These are phyloP conservation scores for Fusarium metavorans DNA, from an alignment of 2,329 filamentous ascomycete species.

Conservation along the genomic window DNA sequence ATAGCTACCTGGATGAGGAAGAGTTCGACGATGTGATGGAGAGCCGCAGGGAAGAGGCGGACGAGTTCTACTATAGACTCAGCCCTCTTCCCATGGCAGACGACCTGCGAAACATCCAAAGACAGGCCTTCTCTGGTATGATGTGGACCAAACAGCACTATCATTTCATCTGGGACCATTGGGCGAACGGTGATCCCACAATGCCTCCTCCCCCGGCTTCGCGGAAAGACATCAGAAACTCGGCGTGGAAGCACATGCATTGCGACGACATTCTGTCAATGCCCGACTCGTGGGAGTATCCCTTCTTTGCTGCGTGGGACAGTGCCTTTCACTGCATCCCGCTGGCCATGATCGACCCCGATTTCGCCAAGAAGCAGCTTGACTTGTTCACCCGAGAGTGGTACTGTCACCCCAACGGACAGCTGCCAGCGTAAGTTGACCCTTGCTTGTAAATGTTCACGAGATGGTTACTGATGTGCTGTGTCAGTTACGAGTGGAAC, in stretches of 20 bases:
- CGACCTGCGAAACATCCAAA: slow-evolving; percentile 93
- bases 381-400: slow-evolving; percentile 96
- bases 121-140: slow-evolving; percentile 95
- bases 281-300: slow-evolving; percentile 99
- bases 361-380: slow-evolving; percentile 97
- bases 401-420: slow-evolving; percentile 99
- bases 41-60: slow-evolving; percentile 86
- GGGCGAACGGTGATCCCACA: slow-evolving; percentile 92
- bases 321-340: slow-evolving; percentile 97
- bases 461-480: slow-evolving; percentile 19
- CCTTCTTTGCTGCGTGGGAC: slow-evolving; percentile 98
- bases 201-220: slow-evolving; percentile 87
- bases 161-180: slow-evolving; percentile 97
- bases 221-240: slow-evolving; percentile 85
- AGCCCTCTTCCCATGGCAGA: slow-evolving; percentile 94
- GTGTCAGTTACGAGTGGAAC: slow-evolving; percentile 86
- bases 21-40: slow-evolving; percentile 92
- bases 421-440: slow-evolving; percentile 80
- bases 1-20: slow-evolving; percentile 90
- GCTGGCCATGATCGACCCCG: slow-evolving; percentile 95
- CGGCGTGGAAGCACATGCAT: slow-evolving; percentile 94
- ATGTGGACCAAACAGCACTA: slow-evolving; percentile 99
- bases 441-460: too few relatives aligned
- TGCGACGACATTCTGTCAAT: slow-evolving; percentile 96
- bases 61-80: slow-evolving; percentile 95